Evolutionary conservation across 148 eudicot genomes (phyloP).

Genomic region (Talinum fruticosum): DNA sequence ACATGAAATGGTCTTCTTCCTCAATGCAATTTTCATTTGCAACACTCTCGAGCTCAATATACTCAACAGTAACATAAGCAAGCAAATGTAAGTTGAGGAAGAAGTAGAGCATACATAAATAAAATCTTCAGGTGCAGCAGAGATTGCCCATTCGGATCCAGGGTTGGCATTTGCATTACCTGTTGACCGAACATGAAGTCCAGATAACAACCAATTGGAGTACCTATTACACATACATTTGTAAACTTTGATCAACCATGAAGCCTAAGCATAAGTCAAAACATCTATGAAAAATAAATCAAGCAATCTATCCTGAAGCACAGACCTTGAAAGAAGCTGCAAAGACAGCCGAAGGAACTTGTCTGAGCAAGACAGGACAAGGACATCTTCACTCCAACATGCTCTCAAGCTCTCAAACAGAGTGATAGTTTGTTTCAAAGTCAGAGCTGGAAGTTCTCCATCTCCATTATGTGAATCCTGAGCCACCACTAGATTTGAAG

Average conservation of each 20-base stretch:
- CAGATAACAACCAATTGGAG: slow-evolving; percentile 84
- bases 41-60: background rate
- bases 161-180: slow-evolving; percentile 44
- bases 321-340: slow-evolving; percentile 86
- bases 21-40: background rate
- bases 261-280: background rate
- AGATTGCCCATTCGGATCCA: slow-evolving; percentile 84
- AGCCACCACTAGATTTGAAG: slow-evolving; percentile 45
- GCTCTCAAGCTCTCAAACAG: slow-evolving; percentile 83
- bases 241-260: slow-evolving; percentile 6
- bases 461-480: slow-evolving; percentile 38
- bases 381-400: slow-evolving; percentile 89
- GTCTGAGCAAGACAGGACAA: slow-evolving; percentile 80
- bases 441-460: slow-evolving; percentile 38
- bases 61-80: background rate
- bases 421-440: slow-evolving; percentile 68
- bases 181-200: slow-evolving; percentile 66
- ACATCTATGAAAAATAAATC: background rate
- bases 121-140: slow-evolving; percentile 78
- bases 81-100: slow-evolving; percentile 1
- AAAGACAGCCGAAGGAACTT: slow-evolving; percentile 86
- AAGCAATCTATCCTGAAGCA: background rate
- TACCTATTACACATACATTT: slow-evolving; percentile 44
- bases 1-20: background rate
- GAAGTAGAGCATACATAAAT: slow-evolving; percentile 50